Percentiles rank a stretch among this genome's conserved stretches.
Conservation (phyloP, 768 basidiomycete species). For the Paxillus involutus region DNA sequence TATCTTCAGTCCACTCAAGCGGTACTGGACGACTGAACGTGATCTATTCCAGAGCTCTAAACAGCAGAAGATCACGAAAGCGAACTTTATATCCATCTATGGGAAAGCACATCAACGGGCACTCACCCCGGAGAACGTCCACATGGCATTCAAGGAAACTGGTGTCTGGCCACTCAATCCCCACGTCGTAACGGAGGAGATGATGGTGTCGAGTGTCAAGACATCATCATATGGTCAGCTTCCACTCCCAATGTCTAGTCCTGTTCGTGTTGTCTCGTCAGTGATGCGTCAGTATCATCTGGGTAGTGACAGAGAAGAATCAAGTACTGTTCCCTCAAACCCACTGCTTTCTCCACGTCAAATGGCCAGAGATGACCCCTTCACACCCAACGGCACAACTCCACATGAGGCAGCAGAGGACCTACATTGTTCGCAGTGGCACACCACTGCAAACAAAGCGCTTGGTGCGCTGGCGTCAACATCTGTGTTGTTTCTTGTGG, state of each 20-base stretch:
- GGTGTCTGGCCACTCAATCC: conserved; percentile 1
- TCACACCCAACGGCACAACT: too few species aligned
- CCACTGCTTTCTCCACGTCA: too few species aligned
- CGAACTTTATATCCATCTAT: conserved; percentile 16
- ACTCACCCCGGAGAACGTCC: background rate
- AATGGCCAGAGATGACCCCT: too few species aligned
- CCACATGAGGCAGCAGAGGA: too few species aligned
- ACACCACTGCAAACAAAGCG: too few species aligned
- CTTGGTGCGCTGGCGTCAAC: too few species aligned
- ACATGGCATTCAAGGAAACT: background rate
- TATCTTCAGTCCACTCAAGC: conserved; percentile 32
- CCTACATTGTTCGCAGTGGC: too few species aligned
- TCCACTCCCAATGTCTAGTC: background rate
- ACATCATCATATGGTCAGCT: background rate
- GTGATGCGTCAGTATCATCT: too few species aligned
- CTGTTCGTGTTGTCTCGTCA: background rate
- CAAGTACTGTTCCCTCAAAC: too few species aligned
- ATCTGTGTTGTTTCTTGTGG: too few species aligned
- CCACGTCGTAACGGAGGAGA: background rate
- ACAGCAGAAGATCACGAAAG: background rate
- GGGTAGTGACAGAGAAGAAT: too few species aligned
- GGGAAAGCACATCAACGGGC: background rate
- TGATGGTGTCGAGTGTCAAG: background rate
- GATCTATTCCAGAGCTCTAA: background rate
- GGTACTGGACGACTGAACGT: conserved; percentile 18